Percentiles rank a stretch among this genome's conserved stretches.
These are phyloP conservation scores for Trichoderma sp. DNA, from an alignment of 2,329 filamentous ascomycete genomes.

Conservation along the genomic window DNA sequence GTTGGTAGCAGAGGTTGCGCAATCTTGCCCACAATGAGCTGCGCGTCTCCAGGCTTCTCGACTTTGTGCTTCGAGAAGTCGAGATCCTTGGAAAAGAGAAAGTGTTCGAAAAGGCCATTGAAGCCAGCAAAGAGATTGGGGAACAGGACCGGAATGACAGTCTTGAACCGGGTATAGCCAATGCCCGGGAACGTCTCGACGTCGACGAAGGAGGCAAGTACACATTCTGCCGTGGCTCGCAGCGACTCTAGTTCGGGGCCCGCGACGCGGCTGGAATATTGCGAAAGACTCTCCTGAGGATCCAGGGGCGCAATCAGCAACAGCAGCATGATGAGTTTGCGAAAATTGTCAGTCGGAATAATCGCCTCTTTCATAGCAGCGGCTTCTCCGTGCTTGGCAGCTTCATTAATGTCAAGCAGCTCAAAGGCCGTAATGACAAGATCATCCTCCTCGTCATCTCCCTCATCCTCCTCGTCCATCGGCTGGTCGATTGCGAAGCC, in stretches of 20 bases:
- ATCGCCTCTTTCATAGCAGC: slow-evolving; percentile 63
- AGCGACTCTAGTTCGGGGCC: slow-evolving; percentile 61
- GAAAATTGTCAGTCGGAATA: slow-evolving; percentile 73
- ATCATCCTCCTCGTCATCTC: slow-evolving; percentile 59
- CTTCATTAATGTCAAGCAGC: slow-evolving; percentile 65
- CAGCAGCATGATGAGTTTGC: slow-evolving; percentile 69
- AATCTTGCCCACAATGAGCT: slow-evolving; percentile 31
- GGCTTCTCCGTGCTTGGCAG: slow-evolving; percentile 56
- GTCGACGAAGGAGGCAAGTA: slow-evolving; percentile 67
- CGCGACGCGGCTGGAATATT: slow-evolving; percentile 59
- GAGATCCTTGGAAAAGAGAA: slow-evolving; percentile 72
- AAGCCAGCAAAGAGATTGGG: slow-evolving; percentile 70
- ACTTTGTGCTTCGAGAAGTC: slow-evolving; percentile 61
- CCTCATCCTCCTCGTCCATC: slow-evolving; percentile 49
- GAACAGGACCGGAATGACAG: slow-evolving; percentile 60
- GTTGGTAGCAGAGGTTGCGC: slow-evolving; percentile 55
- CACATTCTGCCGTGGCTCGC: slow-evolving; percentile 62
- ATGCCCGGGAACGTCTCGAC: slow-evolving; percentile 66
- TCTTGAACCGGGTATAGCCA: slow-evolving; percentile 62
- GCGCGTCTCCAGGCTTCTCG: slow-evolving; percentile 29
- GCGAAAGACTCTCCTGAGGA: slow-evolving; percentile 65
- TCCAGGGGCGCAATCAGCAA: slow-evolving; percentile 67
- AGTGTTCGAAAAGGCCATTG: slow-evolving; percentile 71
- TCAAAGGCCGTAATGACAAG: slow-evolving; percentile 70
- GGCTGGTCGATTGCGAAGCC: slow-evolving; percentile 54